phyloP scores from a whole-genome alignment of 805 yeast genomes.

The baker's yeast (Saccharomyces cerevisiae) region DNA sequence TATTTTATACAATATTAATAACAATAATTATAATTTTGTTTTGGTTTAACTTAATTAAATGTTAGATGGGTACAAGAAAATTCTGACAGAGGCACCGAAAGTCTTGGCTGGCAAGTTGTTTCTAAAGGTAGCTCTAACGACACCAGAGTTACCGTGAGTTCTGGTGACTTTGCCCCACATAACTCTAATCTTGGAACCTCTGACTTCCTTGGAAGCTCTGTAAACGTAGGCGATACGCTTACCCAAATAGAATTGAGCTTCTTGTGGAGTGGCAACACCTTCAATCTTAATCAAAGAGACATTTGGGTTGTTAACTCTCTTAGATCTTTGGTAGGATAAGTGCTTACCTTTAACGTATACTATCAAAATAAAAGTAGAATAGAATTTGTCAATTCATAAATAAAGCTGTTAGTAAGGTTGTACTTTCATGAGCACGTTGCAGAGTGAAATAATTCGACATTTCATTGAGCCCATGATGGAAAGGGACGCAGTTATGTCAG shows the following conservation, averaged over 20 bases:
- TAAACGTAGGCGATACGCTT: slow-evolving; percentile 98
- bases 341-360: slow-evolving; percentile 99
- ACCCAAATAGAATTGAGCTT: slow-evolving; percentile 98
- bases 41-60: slow-evolving; percentile 49
- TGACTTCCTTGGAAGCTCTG: slow-evolving; percentile 95
- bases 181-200: slow-evolving; percentile 98
- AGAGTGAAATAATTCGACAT: background rate
- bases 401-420: background rate
- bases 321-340: slow-evolving; percentile 99
- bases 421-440: background rate
- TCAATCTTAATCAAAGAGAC: slow-evolving; percentile 94
- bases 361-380: slow-evolving; percentile 26
- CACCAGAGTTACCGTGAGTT: slow-evolving; percentile 98
- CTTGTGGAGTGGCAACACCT: slow-evolving; percentile 86
- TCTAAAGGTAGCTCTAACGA: slow-evolving; percentile 98
- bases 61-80: slow-evolving; percentile 99
- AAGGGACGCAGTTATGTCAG: background rate
- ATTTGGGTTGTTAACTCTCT: slow-evolving; percentile 96
- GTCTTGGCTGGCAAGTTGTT: slow-evolving; percentile 99
- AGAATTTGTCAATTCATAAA: background rate
- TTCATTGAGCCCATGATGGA: background rate
- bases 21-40: background rate
- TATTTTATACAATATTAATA: background rate
- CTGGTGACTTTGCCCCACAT: slow-evolving; percentile 99
- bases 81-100: slow-evolving; percentile 98